Conservation (phyloP, 129 eudicot genomes). For the Pseudognaphalium luteoalbum region DNA sequence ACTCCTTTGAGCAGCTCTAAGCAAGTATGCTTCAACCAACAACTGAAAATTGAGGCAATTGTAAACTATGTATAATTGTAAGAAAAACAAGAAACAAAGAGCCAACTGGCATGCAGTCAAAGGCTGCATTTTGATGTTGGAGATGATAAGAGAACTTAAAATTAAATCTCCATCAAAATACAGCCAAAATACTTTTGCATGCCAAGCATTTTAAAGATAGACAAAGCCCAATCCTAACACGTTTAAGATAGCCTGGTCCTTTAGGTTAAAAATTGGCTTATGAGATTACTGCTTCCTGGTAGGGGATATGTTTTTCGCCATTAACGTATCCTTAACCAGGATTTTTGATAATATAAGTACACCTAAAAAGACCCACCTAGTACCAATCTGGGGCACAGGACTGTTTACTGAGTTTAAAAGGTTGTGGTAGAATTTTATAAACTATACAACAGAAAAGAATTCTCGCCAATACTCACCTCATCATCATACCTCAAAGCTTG, state of each 20-base stretch:
- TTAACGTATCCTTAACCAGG: not conserved
- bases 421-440: not conserved
- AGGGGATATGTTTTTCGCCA: no score
- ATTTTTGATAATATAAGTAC: not conserved
- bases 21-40: slow-evolving; percentile 92
- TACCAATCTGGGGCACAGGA: not conserved
- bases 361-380: not conserved
- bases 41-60: slow-evolving; percentile 52
- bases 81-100: slow-evolving; percentile 4
- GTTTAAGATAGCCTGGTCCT: not conserved
- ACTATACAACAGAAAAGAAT: slow-evolving; percentile 3
- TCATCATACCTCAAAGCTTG: slow-evolving; percentile 93
- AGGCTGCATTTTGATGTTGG: not conserved
- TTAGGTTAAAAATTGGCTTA: not conserved
- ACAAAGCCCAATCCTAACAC: not conserved
- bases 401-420: not conserved
- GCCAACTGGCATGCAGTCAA: slow-evolving; percentile 1
- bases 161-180: not conserved
- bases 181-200: not conserved
- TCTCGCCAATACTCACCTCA: slow-evolving; percentile 50
- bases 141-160: not conserved
- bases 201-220: not conserved
- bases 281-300: not conserved
- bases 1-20: slow-evolving; percentile 98
- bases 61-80: slow-evolving; percentile 5